These are phyloP conservation scores for Russula compacta DNA, from an alignment of 768 basidiomycete species.

Conservation along the genomic window DNA sequence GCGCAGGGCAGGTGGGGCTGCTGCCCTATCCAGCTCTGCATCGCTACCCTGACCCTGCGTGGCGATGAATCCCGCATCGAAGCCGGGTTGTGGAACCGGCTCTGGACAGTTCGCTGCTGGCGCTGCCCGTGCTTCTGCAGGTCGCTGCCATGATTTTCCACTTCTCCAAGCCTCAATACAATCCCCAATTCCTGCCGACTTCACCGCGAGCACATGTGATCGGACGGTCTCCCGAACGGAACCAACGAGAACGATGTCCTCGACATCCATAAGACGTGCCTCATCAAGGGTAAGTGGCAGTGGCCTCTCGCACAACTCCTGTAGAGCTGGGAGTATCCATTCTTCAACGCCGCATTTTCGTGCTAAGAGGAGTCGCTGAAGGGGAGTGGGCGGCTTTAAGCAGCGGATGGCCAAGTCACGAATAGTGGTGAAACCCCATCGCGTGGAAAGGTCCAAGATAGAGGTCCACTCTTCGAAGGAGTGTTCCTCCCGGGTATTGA, in stretches of 20 bases:
- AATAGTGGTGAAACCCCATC: conserved; percentile 15
- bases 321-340: conserved; percentile 6
- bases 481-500: neutral
- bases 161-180: neutral
- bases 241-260: conserved; percentile 8
- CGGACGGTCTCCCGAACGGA: conserved; percentile 10
- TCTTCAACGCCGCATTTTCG: conserved; percentile 1
- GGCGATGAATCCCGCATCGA: too few species aligned
- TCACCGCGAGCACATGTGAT: neutral
- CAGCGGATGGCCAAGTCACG: conserved; percentile 7
- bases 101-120: too few species aligned
- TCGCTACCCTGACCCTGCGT: too few species aligned
- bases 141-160: neutral
- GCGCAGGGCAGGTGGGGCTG: too few species aligned
- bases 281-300: conserved; percentile 12
- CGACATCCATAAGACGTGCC: conserved; percentile 4
- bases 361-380: neutral
- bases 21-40: too few species aligned
- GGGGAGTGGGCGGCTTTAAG: neutral
- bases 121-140: neutral
- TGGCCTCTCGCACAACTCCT: conserved; percentile 5
- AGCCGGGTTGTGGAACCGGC: too few species aligned
- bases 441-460: conserved; percentile 11
- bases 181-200: neutral
- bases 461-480: conserved; percentile 13